A percentile compares a stretch with the other conserved stretches of the same genome.
These are phyloP conservation scores for Cryptosporidium viatorum DNA, from an alignment of 169 alveolate species.

Conservation along the genomic window DNA sequence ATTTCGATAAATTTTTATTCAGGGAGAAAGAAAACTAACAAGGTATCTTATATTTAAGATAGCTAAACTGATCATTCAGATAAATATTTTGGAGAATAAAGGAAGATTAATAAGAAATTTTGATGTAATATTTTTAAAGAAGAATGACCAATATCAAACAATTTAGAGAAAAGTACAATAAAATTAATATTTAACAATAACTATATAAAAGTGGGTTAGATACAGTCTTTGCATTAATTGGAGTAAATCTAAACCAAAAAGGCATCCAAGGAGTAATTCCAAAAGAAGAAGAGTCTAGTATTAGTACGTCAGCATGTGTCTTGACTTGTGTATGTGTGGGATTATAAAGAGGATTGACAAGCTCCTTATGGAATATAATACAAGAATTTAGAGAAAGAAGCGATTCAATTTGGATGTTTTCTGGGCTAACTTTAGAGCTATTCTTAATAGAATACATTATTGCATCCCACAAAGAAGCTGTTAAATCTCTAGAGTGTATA, in stretches of 20 bases:
- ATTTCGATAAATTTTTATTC: not conserved
- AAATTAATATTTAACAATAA: not conserved
- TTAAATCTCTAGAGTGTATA: conserved; percentile 6
- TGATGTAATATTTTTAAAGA: not conserved
- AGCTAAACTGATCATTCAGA: too few relatives aligned
- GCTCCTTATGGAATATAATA: conserved; percentile 11
- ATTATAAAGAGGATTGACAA: conserved; percentile 32
- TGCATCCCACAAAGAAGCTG: conserved; percentile 59
- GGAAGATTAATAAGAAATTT: too few relatives aligned
- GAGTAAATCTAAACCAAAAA: conserved; percentile 53
- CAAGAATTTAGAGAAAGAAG: conserved; percentile 8
- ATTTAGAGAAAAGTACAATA: not conserved
- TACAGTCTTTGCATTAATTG: conserved; percentile 14
- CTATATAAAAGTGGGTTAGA: conserved; percentile 9
- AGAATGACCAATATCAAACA: not conserved
- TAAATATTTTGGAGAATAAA: too few relatives aligned
- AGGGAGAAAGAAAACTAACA: not conserved
- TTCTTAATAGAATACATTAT: not conserved
- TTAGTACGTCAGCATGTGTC: conserved; percentile 3
- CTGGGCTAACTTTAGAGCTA: not conserved
- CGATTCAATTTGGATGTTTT: not conserved
- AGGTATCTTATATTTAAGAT: too few relatives aligned
- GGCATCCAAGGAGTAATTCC: conserved; percentile 60
- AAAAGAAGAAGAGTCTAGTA: conserved; percentile 41
- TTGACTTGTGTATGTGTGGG: not conserved